Evolutionary conservation across 148 eudicot genomes (phyloP), one percentile per base, ranked within the genome.

Genomic region (Dysphania ambrosioides): DNA sequence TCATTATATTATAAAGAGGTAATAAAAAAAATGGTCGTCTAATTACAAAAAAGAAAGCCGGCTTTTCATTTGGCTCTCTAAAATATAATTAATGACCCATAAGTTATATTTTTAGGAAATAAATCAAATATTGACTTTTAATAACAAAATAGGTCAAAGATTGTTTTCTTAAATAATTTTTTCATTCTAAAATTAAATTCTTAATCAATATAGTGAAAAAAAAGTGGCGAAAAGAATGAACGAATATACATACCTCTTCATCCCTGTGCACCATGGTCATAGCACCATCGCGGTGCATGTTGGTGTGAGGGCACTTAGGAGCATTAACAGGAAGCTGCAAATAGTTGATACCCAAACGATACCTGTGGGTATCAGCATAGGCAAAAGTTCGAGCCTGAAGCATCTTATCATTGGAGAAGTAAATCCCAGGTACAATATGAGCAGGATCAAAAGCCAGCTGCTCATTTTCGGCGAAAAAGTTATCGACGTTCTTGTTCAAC

Each of bases 251-350:
- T 83, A 93, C 98, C 95, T 93, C 98, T 84, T 93, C 98, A 84
- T 93, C 95, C 79, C 98, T 83, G 81, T 88, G 93, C 89, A 93
- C 85, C 77, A 93, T 89, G 80, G 90, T 93, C 97, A 93, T 93
- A 78, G 83, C 79, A 29, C 98, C 98, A 0, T 93, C 98, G 70
- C 92, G 82, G 72, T 93, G 98, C 86, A 91, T 89, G 75, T 93
- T 93, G 82, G 90, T 93, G 78, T 93, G 95, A 71, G 95, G 86
- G 78, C 88, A 85, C 83, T 93, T 93, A 41, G 98, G 98, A 56
- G 98, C 93, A 87, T 93, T 93, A 71, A 79, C 95, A 9, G 98
- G 98, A 74, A 93, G 93, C 82, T 88, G 95, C 81, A 91, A 83
- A 80, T 89, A 91, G 77, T 93, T 93, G 38, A 94, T 89, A 58